phyloP scores from a whole-genome alignment of 2,329 filamentous ascomycete genomes.

The Colletotrichum graminicola region DNA sequence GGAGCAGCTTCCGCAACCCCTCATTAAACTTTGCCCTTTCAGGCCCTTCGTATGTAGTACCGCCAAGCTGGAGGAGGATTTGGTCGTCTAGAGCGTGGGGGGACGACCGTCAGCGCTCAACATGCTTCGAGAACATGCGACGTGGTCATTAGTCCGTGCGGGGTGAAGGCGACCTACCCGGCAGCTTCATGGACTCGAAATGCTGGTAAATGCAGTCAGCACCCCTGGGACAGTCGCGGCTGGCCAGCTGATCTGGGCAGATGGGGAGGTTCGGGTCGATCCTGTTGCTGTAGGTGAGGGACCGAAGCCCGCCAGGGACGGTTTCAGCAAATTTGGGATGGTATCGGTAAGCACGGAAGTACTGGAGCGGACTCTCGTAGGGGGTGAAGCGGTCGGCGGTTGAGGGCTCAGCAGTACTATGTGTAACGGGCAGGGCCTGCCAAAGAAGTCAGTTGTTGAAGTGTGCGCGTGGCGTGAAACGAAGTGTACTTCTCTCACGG shows the following conservation, averaged over 20 bases:
- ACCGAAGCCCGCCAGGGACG: slow-evolving; percentile 83
- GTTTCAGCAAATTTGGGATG: slow-evolving; percentile 80
- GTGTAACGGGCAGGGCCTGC: slow-evolving; percentile 17
- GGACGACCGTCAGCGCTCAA: slow-evolving; percentile 61
- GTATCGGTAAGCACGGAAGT: slow-evolving; percentile 90
- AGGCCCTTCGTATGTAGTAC: slow-evolving; percentile 71
- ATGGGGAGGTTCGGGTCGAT: slow-evolving; percentile 82
- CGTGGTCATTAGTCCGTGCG: slow-evolving; percentile 38
- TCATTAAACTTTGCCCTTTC: slow-evolving; percentile 72
- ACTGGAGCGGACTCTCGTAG: slow-evolving; percentile 85
- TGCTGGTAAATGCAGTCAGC: slow-evolving; percentile 82
- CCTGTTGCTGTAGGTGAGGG: slow-evolving; percentile 92
- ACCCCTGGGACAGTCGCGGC: slow-evolving; percentile 78
- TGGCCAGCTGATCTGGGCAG: slow-evolving; percentile 81
- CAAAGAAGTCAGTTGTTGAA: slow-evolving; percentile 44
- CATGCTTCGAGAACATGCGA: slow-evolving; percentile 50
- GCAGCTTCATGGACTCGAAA: slow-evolving; percentile 77
- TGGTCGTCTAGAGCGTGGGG: slow-evolving; percentile 71
- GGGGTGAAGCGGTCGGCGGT: slow-evolving; percentile 55
- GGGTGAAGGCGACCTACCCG: slow-evolving; percentile 72
- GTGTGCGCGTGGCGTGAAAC: slow-evolving; percentile 44
- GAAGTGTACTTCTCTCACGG: slow-evolving; percentile 59
- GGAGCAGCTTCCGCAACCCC: slow-evolving; percentile 72
- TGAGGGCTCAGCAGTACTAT: slow-evolving; percentile 40
- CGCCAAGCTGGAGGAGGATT: slow-evolving; percentile 79